phyloP scores from a whole-genome alignment of 768 basidiomycete species.

The Galerina marginata region DNA sequence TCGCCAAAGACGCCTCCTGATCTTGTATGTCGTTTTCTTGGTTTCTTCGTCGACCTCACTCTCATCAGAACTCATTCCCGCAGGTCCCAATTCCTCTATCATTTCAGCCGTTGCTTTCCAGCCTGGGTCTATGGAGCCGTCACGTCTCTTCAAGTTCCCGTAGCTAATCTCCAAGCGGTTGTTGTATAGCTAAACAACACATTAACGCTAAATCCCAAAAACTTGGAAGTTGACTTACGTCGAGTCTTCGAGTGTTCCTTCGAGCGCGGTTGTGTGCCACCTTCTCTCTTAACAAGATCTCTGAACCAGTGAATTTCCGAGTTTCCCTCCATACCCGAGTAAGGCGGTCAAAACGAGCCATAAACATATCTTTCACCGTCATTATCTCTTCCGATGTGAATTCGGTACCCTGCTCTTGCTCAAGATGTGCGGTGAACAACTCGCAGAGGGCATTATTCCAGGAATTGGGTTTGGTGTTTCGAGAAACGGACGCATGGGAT shows the following conservation, averaged over 20 bases:
- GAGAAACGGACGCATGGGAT: neutral
- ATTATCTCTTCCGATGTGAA: neutral
- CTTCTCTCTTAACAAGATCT: neutral
- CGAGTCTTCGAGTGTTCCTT: slow-evolving; percentile 1
- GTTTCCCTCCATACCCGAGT: neutral
- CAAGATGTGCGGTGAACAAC: neutral
- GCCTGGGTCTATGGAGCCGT: neutral
- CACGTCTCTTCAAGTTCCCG: neutral
- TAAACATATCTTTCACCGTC: neutral
- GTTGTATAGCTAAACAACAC: neutral
- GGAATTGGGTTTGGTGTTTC: neutral
- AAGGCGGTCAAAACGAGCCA: neutral
- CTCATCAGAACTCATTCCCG: slow-evolving; percentile 12
- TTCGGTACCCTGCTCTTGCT: neutral
- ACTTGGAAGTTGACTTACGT: neutral
- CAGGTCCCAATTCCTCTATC: slow-evolving; percentile 5
- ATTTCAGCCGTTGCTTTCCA: slow-evolving; percentile 1
- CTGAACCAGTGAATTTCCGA: neutral
- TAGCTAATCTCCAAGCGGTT: neutral
- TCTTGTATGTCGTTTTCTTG: neutral
- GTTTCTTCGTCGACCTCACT: slow-evolving; percentile 1
- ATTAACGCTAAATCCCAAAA: neutral
- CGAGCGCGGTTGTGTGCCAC: neutral
- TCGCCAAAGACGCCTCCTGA: slow-evolving; percentile 1
- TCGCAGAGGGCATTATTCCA: neutral